phyloP scores from a whole-genome alignment of 352 stramenopile genomes.

The Phytophthora uliginosa region DNA sequence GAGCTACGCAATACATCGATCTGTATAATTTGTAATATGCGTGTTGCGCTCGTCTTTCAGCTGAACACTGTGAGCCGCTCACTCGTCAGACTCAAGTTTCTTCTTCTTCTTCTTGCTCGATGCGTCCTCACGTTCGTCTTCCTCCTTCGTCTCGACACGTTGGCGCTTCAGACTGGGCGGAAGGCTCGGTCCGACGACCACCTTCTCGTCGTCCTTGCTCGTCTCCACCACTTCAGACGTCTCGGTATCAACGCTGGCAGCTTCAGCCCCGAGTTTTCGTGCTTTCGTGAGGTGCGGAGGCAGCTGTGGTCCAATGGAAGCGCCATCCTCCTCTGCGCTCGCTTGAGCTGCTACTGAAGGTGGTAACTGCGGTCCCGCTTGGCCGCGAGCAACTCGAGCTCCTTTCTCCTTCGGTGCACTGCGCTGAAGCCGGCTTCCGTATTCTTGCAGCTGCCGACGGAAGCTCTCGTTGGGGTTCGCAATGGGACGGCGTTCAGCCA shows the following conservation, averaged over 20 bases:
- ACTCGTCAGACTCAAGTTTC: slow-evolving; percentile 3
- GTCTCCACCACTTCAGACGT: background rate
- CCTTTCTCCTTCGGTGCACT: slow-evolving; percentile 31
- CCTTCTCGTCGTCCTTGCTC: slow-evolving; percentile 7
- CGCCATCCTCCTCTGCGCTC: slow-evolving; percentile 7
- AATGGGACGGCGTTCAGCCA: slow-evolving; percentile 63
- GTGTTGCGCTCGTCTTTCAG: background rate
- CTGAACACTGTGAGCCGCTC: background rate
- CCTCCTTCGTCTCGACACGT: slow-evolving; percentile 5
- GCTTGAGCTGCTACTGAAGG: slow-evolving; percentile 1
- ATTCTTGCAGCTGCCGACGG: slow-evolving; percentile 67
- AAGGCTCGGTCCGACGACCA: slow-evolving; percentile 39
- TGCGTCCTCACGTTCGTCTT: slow-evolving; percentile 4
- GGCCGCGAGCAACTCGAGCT: slow-evolving; percentile 34
- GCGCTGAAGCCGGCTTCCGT: slow-evolving; percentile 55
- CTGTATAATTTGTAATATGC: slow-evolving; percentile 36
- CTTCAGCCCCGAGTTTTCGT: slow-evolving; percentile 1
- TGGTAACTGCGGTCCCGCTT: slow-evolving; percentile 36
- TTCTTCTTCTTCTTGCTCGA: slow-evolving; percentile 37
- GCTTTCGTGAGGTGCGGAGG: slow-evolving; percentile 48
- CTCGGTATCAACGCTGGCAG: slow-evolving; percentile 8
- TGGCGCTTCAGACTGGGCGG: slow-evolving; percentile 39
- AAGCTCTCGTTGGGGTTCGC: slow-evolving; percentile 85
- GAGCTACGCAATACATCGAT: slow-evolving; percentile 35
- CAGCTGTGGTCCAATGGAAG: slow-evolving; percentile 71